phyloP scores from a whole-genome alignment of 1,139 yeast genomes.

The Kurtzmaniella quercitrusa region DNA sequence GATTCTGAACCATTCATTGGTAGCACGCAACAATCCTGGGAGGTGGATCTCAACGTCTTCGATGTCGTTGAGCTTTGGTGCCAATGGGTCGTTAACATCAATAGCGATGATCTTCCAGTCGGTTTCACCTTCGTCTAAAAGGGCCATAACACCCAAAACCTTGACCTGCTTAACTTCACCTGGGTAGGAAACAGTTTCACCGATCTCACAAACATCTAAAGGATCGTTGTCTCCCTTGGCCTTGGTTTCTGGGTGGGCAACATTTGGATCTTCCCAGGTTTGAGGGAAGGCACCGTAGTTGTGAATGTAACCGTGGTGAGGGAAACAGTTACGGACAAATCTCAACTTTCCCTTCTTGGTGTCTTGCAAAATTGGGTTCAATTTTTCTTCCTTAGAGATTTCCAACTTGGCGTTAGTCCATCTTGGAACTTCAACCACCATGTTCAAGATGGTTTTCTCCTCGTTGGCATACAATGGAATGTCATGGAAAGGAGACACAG shows the following conservation, averaged over 20 bases:
- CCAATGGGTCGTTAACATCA: slow-evolving; percentile 77
- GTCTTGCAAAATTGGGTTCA: slow-evolving; percentile 90
- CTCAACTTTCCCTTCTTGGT: slow-evolving; percentile 79
- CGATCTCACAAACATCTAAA: slow-evolving; percentile 92
- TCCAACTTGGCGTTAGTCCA: slow-evolving; percentile 95
- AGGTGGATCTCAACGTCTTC: slow-evolving; percentile 76
- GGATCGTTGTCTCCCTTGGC: slow-evolving; percentile 96
- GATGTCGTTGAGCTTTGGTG: slow-evolving; percentile 68
- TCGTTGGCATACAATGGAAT: slow-evolving; percentile 71
- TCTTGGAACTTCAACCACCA: slow-evolving; percentile 93
- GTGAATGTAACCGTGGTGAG: slow-evolving; percentile 86
- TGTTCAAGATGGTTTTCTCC: slow-evolving; percentile 64
- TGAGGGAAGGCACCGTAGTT: slow-evolving; percentile 95
- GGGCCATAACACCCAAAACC: slow-evolving; percentile 87
- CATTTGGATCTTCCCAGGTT: slow-evolving; percentile 89
- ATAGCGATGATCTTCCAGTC: slow-evolving; percentile 96
- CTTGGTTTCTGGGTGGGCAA: slow-evolving; percentile 66
- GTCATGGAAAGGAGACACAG: slow-evolving; percentile 69
- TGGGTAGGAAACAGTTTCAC: slow-evolving; percentile 61
- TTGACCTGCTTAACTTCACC: slow-evolving; percentile 83
- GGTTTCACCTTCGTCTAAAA: slow-evolving; percentile 95
- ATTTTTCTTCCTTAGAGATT: slow-evolving; percentile 65
- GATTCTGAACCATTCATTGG: slow-evolving; percentile 91
- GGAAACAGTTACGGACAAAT: slow-evolving; percentile 83
- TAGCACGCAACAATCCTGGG: slow-evolving; percentile 83